These are phyloP conservation scores for Diaporthe sp. DNA, from an alignment of 2,329 filamentous ascomycete genomes.

Conservation along the genomic window DNA sequence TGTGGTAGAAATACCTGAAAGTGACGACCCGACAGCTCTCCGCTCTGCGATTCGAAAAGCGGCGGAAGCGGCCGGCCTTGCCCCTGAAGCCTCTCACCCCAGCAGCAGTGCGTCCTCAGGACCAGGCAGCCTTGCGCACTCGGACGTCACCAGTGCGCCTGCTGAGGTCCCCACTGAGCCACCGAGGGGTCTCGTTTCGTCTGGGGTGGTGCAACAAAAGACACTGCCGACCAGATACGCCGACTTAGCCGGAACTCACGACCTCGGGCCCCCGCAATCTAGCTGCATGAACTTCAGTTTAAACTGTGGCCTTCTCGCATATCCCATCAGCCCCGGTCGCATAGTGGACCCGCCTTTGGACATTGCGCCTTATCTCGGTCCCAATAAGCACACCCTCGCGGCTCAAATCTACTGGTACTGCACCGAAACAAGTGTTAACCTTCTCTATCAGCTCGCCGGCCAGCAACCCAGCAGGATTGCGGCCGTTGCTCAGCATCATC, in stretches of 20 bases:
- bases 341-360: conserved; percentile 4
- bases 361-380: conserved; percentile 25
- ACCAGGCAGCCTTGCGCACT: neutral
- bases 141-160: neutral
- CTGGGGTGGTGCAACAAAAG: neutral
- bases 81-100: too few relatives aligned
- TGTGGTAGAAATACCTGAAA: neutral
- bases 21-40: neutral
- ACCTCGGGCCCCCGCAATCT: neutral
- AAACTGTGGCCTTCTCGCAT: neutral
- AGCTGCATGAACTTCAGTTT: conserved; percentile 1
- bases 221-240: neutral
- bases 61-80: neutral
- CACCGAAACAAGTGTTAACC: conserved; percentile 12
- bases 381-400: conserved; percentile 5
- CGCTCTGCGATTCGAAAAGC: neutral
- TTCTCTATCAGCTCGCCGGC: conserved; percentile 7
- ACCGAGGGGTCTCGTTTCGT: too few relatives aligned
- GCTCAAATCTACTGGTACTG: conserved; percentile 31
- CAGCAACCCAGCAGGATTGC: conserved; percentile 10
- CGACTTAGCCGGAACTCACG: neutral
- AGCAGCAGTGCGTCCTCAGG: neutral
- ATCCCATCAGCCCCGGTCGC: neutral
- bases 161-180: neutral
- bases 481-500: neutral